Evolutionary conservation across 139 green algal genomes (phyloP), one percentile per base, ranked within the genome.

Genomic region (Prasinococcaceae sp.): DNA sequence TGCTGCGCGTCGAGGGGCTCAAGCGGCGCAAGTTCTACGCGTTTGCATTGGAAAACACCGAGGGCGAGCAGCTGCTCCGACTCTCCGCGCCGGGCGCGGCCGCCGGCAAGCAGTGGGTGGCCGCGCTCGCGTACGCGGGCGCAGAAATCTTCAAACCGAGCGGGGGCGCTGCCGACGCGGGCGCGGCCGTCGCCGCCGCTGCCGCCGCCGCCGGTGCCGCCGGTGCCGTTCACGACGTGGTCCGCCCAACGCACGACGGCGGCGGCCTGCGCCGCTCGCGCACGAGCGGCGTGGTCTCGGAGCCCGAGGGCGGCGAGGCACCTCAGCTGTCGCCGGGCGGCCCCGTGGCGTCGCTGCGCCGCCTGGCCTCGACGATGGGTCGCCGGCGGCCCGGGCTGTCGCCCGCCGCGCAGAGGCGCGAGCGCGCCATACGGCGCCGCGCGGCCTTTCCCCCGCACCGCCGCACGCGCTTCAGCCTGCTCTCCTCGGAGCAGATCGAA

Each of bases 401-500:
- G n/a, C n/a, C n/a, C n/a, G n/a, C n/a, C n/a, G n/a, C n/a, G n/a
- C n/a, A n/a, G n/a, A n/a, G n/a, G n/a, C n/a, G n/a, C n/a, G n/a
- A n/a, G 33, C 12, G 33, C 33, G 33, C 33, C 9, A n/a, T 40
- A 40, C 33, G 33, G 9, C 12, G 33, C 10, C 33, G 12, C 33
- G 12, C 33, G 10, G 10, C 12, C 10, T 12, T 40, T 40, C 47
- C 47, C 10, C 33, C 29, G 6, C 58, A 66, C 28, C 50, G 39
- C 23, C 47, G 26, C 3, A 6, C 26, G 22, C 59, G 51, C 19
- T 54, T 43, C 6, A 66, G 58, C 35, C 48, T 51, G 30, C 47
- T 66, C 9, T 60, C 47, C 43, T 59, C 47, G 0, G 29, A 52
- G 16, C 19, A 47, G 25, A 55, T 66, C 24, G 6, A 27, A 19